Evolutionary conservation across 805 yeast species (phyloP).

Genomic region (Phaffomyces opuntiae): DNA sequence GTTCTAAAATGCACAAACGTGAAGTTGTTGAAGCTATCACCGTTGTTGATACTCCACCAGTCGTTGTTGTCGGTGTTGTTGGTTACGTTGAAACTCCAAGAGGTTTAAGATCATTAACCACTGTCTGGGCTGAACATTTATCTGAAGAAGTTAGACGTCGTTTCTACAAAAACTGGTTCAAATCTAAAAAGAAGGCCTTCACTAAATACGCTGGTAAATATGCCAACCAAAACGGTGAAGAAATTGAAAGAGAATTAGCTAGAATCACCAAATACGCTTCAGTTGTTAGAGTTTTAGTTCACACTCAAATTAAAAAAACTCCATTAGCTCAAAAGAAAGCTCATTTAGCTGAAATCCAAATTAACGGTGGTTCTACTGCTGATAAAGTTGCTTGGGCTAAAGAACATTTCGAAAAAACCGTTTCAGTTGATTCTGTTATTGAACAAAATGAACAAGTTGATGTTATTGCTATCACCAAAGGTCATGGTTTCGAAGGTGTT

Average conservation of each 20-base stretch:
- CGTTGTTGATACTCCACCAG: slow-evolving; percentile 98
- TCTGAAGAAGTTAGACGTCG: slow-evolving; percentile 99
- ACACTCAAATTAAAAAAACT: slow-evolving; percentile 99
- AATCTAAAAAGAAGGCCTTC: slow-evolving; percentile 99
- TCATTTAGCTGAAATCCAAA: slow-evolving; percentile 98
- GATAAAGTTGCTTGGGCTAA: slow-evolving; percentile 98
- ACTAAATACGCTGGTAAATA: slow-evolving; percentile 99
- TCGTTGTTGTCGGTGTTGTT: slow-evolving; percentile 99
- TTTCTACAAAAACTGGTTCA: slow-evolving; percentile 99
- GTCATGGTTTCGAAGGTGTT: slow-evolving; percentile 99
- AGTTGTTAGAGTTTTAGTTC: slow-evolving; percentile 98
- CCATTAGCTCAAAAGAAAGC: slow-evolving; percentile 99
- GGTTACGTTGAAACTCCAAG: slow-evolving; percentile 99
- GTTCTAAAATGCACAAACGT: slow-evolving; percentile 99
- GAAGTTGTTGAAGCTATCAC: slow-evolving; percentile 99
- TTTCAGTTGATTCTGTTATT: slow-evolving; percentile 89
- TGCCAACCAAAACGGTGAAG: slow-evolving; percentile 82
- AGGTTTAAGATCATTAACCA: slow-evolving; percentile 98
- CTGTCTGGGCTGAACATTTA: slow-evolving; percentile 99
- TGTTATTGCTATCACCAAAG: slow-evolving; percentile 99
- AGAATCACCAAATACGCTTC: slow-evolving; percentile 98
- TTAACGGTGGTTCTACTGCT: slow-evolving; percentile 97
- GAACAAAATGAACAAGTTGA: slow-evolving; percentile 99
- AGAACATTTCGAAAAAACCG: slow-evolving; percentile 99
- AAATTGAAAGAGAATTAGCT: slow-evolving; percentile 92